Base-by-base conservation (phyloP, 176 grass and related monocot genomes). In the Musa acuminata region DNA sequence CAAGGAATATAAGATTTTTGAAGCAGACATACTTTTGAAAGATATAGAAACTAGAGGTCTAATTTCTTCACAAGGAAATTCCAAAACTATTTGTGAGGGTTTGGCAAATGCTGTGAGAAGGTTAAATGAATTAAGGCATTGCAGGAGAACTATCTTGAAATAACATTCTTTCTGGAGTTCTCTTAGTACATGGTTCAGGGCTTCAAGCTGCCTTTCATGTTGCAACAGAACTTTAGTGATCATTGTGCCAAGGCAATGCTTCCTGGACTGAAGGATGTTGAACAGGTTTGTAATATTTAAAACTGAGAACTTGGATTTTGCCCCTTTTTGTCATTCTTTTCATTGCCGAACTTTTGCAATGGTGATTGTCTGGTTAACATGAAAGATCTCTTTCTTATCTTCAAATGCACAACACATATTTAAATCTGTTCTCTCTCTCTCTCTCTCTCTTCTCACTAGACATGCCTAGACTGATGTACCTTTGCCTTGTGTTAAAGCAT, bases 81-180 rank as follows among this genome's bases (percentile, higher is more conserved):
- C 59, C 55, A 80, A 75, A 86, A 86, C 66, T 88, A 72, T 90
- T 17, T 49, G 78, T 78, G 50, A 72, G 26, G 49, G 78, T 68
- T 83, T 96, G 67, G 72, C 70, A 72, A 75, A 82, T 83, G 60
- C 86, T 76, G 74, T 92, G 64, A 84, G 55, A 78, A 92, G 79
- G 75, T 85, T 96, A 74, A 90, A 90, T 84, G 57, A 43, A 58
- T 84, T 92, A 72, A 96, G 93, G 73, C 89, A 92, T 71, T 90
- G 87, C 55, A 52, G 58, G 25, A 82, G 58, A 53, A 11, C 69
- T 73, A 73, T 49, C 35, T 50, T 50, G 1, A 50, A 69, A 69
- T 50, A 43, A 69, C 67, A 29, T 19, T 43, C 35, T 43, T 43
- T 43, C 8, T 29, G 67, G 43, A 20, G 12, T 3, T 50, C 22